These are phyloP conservation scores for Xylaria intraflava DNA, from an alignment of 495 filamentous ascomycete genomes.

Conservation along the genomic window DNA sequence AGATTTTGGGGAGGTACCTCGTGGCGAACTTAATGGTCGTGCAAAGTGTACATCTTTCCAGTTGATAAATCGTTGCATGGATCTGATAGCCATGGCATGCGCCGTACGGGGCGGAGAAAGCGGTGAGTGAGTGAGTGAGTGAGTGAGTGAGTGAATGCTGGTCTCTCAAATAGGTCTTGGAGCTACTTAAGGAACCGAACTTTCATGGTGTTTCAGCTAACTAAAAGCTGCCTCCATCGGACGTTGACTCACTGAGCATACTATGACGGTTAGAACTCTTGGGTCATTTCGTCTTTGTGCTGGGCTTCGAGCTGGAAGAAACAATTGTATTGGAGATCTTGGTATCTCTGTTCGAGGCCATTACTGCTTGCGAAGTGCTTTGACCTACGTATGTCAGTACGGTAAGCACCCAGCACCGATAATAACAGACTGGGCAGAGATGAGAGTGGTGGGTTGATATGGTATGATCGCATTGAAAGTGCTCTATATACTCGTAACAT, in stretches of 20 bases:
- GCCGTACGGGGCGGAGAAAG: too few relatives aligned
- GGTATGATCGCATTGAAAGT: neutral
- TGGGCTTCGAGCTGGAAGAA: conserved; percentile 23
- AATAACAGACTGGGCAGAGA: neutral
- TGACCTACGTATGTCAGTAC: neutral
- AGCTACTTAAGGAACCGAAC: too few relatives aligned
- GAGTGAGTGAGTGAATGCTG: too few relatives aligned
- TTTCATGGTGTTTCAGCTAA: too few relatives aligned
- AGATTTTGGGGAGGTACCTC: too few relatives aligned
- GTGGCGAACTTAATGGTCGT: too few relatives aligned
- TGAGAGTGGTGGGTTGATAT: neutral
- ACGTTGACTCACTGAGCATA: conserved; percentile 26
- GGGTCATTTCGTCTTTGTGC: conserved; percentile 35
- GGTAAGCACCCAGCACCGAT: neutral
- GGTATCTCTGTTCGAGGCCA: conserved; percentile 7
- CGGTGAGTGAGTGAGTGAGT: too few relatives aligned
- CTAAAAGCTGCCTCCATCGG: conserved; percentile 33
- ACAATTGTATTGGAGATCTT: conserved; percentile 30
- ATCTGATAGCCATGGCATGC: too few relatives aligned
- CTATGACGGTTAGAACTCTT: conserved; percentile 25
- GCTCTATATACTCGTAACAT: neutral
- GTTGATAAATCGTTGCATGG: too few relatives aligned
- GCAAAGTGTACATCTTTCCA: too few relatives aligned
- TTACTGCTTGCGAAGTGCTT: neutral
- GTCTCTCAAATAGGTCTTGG: too few relatives aligned